phyloP scores from a whole-genome alignment of 2,329 filamentous ascomycete species.

The Seiridium unicorne region DNA sequence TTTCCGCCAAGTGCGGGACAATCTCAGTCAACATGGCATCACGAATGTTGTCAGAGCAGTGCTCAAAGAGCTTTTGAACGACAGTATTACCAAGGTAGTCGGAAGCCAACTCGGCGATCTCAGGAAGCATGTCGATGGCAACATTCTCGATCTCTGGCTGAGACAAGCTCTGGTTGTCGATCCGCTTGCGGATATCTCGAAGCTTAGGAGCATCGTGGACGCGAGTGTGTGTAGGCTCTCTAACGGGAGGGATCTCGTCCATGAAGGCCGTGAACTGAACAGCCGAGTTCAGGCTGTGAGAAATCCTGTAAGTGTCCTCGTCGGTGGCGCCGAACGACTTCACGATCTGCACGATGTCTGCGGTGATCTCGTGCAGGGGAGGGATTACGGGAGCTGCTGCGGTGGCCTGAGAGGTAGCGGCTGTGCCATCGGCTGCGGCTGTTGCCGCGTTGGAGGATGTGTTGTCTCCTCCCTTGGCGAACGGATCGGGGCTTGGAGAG shows the following conservation, averaged over 20 bases:
- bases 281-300: conserved; percentile 70
- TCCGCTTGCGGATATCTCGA: conserved; percentile 93
- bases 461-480: conserved; percentile 55
- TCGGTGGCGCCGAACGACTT: conserved; percentile 82
- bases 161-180: conserved; percentile 89
- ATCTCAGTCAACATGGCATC: conserved; percentile 90
- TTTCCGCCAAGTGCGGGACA: conserved; percentile 88
- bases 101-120: conserved; percentile 90
- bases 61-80: conserved; percentile 98
- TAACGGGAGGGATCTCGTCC: conserved; percentile 84
- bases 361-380: conserved; percentile 72
- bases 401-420: conserved; percentile 32
- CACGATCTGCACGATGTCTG: conserved; percentile 82
- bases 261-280: conserved; percentile 71
- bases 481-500: conserved; percentile 88
- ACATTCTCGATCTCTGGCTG: conserved; percentile 88
- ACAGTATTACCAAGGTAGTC: conserved; percentile 98
- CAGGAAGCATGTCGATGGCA: conserved; percentile 89
- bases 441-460: conserved; percentile 38
- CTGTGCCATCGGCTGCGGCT: conserved; percentile 32
- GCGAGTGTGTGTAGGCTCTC: conserved; percentile 83
- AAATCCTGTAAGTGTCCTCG: conserved; percentile 73
- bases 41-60: conserved; percentile 85
- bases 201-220: conserved; percentile 93
- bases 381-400: conserved; percentile 64